Percentiles rank a stretch among this genome's conserved stretches.
These are phyloP conservation scores for Coemansia sp. DNA, from an alignment of 192 early-diverging fungal species.

Conservation along the genomic window DNA sequence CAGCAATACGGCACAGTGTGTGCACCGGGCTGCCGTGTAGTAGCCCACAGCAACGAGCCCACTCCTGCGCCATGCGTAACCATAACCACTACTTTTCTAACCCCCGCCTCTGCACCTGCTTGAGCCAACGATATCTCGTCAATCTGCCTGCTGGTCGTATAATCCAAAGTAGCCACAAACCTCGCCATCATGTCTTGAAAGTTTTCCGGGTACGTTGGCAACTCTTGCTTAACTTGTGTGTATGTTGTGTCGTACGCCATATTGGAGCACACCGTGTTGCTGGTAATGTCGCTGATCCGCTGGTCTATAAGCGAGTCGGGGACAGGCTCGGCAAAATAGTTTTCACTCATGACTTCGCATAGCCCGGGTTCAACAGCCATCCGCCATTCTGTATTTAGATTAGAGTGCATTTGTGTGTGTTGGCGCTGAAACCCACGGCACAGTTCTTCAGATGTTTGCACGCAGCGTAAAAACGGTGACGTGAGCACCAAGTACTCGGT, in stretches of 20 bases:
- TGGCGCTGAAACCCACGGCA: slow-evolving; percentile 19
- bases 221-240: background rate
- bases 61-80: slow-evolving; percentile 53
- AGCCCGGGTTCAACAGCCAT: slow-evolving; percentile 46
- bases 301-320: slow-evolving; percentile 27
- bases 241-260: slow-evolving; percentile 24
- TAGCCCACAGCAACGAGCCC: slow-evolving; percentile 44
- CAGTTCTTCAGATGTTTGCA: slow-evolving; percentile 36
- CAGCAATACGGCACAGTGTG: slow-evolving; percentile 43
- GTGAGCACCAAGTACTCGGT: slow-evolving; percentile 31
- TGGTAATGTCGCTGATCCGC: slow-evolving; percentile 11
- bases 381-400: slow-evolving; percentile 3
- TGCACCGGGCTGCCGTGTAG: slow-evolving; percentile 21
- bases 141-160: slow-evolving; percentile 9
- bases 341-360: slow-evolving; percentile 48
- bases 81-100: slow-evolving; percentile 29
- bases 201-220: slow-evolving; percentile 43
- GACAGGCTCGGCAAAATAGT: slow-evolving; percentile 33
- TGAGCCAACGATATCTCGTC: background rate
- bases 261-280: slow-evolving; percentile 2
- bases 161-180: slow-evolving; percentile 38
- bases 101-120: background rate
- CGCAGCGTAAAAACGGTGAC: slow-evolving; percentile 53
- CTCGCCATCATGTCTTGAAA: slow-evolving; percentile 51
- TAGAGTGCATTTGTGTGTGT: background rate